Base-by-base conservation (phyloP, 2,329 filamentous ascomycete genomes). In the Didymella lethalis region DNA sequence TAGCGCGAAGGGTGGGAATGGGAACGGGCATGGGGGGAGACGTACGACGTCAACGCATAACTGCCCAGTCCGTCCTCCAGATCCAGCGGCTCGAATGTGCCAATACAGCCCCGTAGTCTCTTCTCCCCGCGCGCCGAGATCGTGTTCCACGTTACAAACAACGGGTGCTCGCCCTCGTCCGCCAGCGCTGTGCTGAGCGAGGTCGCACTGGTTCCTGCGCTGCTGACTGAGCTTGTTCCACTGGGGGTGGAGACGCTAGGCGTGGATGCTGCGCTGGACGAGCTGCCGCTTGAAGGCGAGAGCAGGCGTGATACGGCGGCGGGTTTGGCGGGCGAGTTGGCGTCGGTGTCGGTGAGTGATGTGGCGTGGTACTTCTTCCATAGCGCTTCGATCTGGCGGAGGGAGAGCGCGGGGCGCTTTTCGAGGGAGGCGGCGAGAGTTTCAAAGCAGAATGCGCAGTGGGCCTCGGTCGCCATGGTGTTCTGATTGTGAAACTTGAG, bases 61-160 rank as follows among this genome's bases (percentile, higher is more conserved):
- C 87, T 88, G 51, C 87, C 82, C 43, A 99, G 81, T 4, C 93
- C 93, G 1, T 85, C 78, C 29, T 87, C 83, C 12, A 99, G 85
- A 48, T 90, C 86, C 70, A 91, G 87, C 2, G 88, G 77, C 71
- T 93, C 90, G 72, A 98, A 99, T 2, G 94, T 99, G 67, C 95
- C 95, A 74, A 99, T 98, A 82, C 95, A 99, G 59, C 95, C 95
- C 59, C 95, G 89, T 41, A 99, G 85, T 25, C 85, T 85, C 74
- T 89, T 88, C 64, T 87, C 80, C 28, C 87, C 66, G 52, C 75
- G 81, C 23, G 82, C 77, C 7, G 85, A 87, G 54, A 92, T 68
- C 0, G 86, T 92, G 80, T 97, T 96, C 93, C 94, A 98, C 7
- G 93, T 97, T 46, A 99, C 91, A 75, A 98, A 98, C 38, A 98